Percentiles rank a stretch among this genome's conserved stretches.
Evolutionary conservation across 2,329 filamentous ascomycete species (phyloP).

Genomic region (Colletotrichum sp.): DNA sequence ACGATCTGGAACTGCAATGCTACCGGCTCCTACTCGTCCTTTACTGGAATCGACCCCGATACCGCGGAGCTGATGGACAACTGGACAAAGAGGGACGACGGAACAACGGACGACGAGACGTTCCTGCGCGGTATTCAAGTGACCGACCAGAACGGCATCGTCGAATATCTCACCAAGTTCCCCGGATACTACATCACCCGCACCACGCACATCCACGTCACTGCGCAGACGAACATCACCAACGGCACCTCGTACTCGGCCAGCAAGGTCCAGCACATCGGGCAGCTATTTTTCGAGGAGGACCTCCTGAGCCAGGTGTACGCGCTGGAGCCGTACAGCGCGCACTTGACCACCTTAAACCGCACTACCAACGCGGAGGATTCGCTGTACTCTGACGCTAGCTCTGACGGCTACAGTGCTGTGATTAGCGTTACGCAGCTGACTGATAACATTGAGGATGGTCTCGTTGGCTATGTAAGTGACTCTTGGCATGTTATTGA

Average conservation of each 20-base stretch:
- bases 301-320: neutral
- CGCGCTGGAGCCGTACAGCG: neutral
- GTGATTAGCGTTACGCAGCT: slow-evolving; percentile 57
- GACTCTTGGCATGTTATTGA: accelerated
- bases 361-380: slow-evolving; percentile 37
- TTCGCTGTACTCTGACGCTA: slow-evolving; percentile 37
- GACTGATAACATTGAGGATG: slow-evolving; percentile 49
- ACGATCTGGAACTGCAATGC: slow-evolving; percentile 9
- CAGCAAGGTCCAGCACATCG: neutral
- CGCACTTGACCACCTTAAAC: neutral
- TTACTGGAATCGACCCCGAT: neutral
- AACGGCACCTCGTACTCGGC: slow-evolving; percentile 28
- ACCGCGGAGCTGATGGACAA: neutral
- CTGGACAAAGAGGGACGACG: neutral
- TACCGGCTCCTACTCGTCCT: slow-evolving; percentile 4
- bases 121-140: slow-evolving; percentile 41
- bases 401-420: slow-evolving; percentile 48
- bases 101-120: slow-evolving; percentile 30
- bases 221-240: slow-evolving; percentile 33
- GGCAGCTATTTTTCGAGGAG: neutral
- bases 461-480: slow-evolving; percentile 45
- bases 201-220: slow-evolving; percentile 52
- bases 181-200: slow-evolving; percentile 50
- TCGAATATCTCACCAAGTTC: slow-evolving; percentile 46
- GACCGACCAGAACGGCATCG: slow-evolving; percentile 47